Evolutionary conservation across 2,329 filamentous ascomycete species (phyloP).

Genomic region (Alternaria ethzedia): DNA sequence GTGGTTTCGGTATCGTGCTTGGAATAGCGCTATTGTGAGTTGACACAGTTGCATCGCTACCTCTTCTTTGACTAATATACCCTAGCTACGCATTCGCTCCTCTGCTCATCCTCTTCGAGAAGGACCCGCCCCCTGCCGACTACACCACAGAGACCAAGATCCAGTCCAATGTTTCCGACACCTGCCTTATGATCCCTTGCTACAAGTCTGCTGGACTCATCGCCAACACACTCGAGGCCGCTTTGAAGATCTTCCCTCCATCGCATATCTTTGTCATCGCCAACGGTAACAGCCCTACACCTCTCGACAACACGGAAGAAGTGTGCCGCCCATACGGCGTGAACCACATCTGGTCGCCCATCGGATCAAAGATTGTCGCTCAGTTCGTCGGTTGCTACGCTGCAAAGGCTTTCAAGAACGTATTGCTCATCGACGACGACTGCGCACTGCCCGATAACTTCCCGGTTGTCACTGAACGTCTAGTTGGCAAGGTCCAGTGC

Average conservation of each 20-base stretch:
- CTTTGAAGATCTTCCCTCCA: slow-evolving; percentile 22
- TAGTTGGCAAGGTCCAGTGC: slow-evolving; percentile 32
- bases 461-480: slow-evolving; percentile 20
- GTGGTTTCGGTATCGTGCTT: slow-evolving; percentile 52
- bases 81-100: slow-evolving; percentile 33
- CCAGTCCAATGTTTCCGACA: slow-evolving; percentile 37
- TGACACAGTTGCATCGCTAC: slow-evolving; percentile 44
- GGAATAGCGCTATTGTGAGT: slow-evolving; percentile 17
- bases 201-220: slow-evolving; percentile 22
- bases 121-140: slow-evolving; percentile 34
- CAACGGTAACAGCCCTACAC: slow-evolving; percentile 21
- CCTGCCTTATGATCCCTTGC: slow-evolving; percentile 19
- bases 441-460: slow-evolving; percentile 20
- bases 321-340: slow-evolving; percentile 21
- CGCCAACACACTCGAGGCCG: slow-evolving; percentile 17
- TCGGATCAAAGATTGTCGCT: slow-evolving; percentile 23
- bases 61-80: slow-evolving; percentile 3
- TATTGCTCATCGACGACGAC: slow-evolving; percentile 24
- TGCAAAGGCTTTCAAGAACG: slow-evolving; percentile 21
- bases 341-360: slow-evolving; percentile 20
- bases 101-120: slow-evolving; percentile 44
- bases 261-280: slow-evolving; percentile 23
- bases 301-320: slow-evolving; percentile 24
- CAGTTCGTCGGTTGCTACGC: slow-evolving; percentile 22
- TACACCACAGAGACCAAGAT: slow-evolving; percentile 30